Conservation (phyloP, 1,139 yeast genomes). For the Pichia sp. region DNA sequence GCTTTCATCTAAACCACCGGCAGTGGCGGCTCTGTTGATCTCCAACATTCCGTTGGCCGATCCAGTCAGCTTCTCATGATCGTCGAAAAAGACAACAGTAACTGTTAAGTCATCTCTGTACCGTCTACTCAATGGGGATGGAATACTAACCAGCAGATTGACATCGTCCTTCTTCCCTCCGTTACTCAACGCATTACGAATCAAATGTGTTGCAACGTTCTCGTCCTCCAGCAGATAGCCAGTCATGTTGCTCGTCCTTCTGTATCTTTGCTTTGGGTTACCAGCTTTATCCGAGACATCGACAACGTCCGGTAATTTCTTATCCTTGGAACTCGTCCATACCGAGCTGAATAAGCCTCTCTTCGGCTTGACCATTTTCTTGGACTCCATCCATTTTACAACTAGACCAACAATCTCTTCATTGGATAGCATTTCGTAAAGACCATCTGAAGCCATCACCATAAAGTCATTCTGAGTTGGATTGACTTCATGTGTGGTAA, state of each 20-base stretch:
- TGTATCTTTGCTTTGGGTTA: slow-evolving; percentile 55
- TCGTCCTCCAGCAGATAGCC: slow-evolving; percentile 66
- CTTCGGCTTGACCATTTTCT: slow-evolving; percentile 57
- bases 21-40: neutral
- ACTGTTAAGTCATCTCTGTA: slow-evolving; percentile 96
- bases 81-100: slow-evolving; percentile 78
- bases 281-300: slow-evolving; percentile 57
- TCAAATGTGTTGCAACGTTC: slow-evolving; percentile 87
- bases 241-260: slow-evolving; percentile 38
- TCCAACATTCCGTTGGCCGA: slow-evolving; percentile 31
- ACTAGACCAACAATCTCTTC: slow-evolving; percentile 92
- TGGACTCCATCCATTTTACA: slow-evolving; percentile 87
- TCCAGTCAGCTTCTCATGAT: slow-evolving; percentile 46
- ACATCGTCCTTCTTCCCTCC: slow-evolving; percentile 88
- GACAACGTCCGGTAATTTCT: slow-evolving; percentile 56
- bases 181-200: slow-evolving; percentile 85
- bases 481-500: slow-evolving; percentile 73
- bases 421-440: slow-evolving; percentile 85
- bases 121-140: slow-evolving; percentile 87
- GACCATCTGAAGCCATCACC: slow-evolving; percentile 92
- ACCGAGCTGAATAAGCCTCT: slow-evolving; percentile 26
- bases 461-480: slow-evolving; percentile 76
- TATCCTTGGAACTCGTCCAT: slow-evolving; percentile 45
- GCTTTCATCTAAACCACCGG: slow-evolving; percentile 26
- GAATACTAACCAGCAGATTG: slow-evolving; percentile 82